Evolutionary conservation across 2,329 filamentous ascomycete genomes (phyloP).

Genomic region (Ampelomyces quisqualis): DNA sequence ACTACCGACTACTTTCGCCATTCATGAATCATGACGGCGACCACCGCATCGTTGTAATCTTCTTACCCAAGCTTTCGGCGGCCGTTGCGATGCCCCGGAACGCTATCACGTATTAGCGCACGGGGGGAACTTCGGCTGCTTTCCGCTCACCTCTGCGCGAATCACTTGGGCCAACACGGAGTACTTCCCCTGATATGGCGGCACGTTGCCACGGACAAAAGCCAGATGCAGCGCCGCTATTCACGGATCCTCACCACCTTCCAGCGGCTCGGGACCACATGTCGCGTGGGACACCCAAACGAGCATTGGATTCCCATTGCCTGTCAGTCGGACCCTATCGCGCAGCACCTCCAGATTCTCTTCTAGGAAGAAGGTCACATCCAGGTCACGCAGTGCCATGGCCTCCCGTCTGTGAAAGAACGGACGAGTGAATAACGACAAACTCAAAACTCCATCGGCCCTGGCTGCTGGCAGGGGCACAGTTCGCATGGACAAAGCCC

Average conservation of each 20-base stretch:
- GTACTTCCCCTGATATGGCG: conserved; percentile 17
- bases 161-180: conserved; percentile 19
- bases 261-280: conserved; percentile 16
- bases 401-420: conserved; percentile 8
- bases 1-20: no score
- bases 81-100: conserved; percentile 27
- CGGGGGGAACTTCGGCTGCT: conserved; percentile 31
- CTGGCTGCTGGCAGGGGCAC: conserved; percentile 19
- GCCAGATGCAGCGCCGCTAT: conserved; percentile 3
- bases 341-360: conserved; percentile 8
- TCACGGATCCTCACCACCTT: conserved; percentile 10
- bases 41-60: conserved; percentile 12
- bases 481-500: conserved; percentile 38
- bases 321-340: conserved; percentile 9
- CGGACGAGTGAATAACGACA: no score
- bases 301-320: conserved; percentile 15
- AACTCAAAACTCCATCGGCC: no score
- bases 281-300: conserved; percentile 12
- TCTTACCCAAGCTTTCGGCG: conserved; percentile 25
- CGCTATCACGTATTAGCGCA: no score
- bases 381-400: no score
- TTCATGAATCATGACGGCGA: neutral
- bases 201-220: conserved; percentile 14
- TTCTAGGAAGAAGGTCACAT: conserved; percentile 11
- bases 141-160: conserved; percentile 25